Conservation (phyloP, 148 eudicot species). For the Rhododendron ovatum region DNA sequence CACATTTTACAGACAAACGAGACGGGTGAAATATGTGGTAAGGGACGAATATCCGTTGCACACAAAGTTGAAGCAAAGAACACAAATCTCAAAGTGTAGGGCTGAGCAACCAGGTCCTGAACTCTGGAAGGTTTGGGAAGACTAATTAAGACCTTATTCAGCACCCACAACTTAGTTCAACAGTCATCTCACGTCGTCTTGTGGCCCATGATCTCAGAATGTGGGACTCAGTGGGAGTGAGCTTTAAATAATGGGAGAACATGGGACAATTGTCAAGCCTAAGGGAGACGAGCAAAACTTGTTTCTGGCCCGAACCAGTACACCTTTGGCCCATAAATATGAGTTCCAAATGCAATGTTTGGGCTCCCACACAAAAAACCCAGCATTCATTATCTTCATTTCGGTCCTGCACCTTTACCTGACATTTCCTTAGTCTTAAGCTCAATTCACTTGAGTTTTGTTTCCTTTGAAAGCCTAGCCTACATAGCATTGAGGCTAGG, state of each 20-base stretch:
- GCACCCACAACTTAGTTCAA: neutral
- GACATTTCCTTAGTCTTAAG: neutral
- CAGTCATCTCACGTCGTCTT: neutral
- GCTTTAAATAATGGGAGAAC: neutral
- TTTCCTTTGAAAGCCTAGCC: neutral
- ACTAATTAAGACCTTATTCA: neutral
- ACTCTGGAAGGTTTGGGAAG: neutral
- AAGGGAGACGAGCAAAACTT: neutral
- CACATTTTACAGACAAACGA: neutral
- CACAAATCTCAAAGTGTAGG: neutral
- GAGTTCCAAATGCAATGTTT: neutral
- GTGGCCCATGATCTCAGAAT: neutral
- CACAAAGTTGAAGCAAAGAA: neutral
- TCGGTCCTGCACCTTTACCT: neutral
- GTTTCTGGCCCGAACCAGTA: neutral
- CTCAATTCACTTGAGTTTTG: neutral
- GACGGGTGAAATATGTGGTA: neutral
- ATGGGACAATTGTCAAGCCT: neutral
- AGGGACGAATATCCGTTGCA: neutral
- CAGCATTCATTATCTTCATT: neutral
- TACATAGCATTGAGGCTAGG: neutral
- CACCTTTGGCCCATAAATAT: neutral
- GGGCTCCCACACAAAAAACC: neutral
- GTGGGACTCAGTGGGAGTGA: neutral
- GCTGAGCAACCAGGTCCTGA: neutral